These are phyloP conservation scores for Thalassiosira livingstoniorum DNA, from an alignment of 352 stramenopile genomes.

Conservation along the genomic window DNA sequence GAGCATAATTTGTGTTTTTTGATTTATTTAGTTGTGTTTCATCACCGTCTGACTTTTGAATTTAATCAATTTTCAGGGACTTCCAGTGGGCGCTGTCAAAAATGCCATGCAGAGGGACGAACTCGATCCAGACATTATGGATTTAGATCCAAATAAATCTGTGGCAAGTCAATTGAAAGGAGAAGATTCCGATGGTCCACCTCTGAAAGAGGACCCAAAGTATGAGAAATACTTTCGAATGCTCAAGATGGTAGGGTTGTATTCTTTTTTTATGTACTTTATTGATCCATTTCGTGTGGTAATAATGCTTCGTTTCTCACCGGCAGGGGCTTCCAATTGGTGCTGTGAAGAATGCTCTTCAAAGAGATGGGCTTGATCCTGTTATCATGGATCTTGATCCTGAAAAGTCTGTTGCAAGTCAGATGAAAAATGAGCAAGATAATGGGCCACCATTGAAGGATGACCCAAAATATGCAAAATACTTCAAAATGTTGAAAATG, in stretches of 20 bases:
- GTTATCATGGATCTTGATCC: slow-evolving; percentile 81
- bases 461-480: slow-evolving; percentile 73
- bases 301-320: neutral
- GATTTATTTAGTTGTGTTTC: neutral
- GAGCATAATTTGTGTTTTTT: too few relatives aligned
- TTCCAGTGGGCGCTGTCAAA: slow-evolving; percentile 90
- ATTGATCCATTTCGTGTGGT: too few relatives aligned
- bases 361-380: slow-evolving; percentile 84
- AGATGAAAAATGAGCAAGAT: slow-evolving; percentile 51
- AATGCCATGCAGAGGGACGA: slow-evolving; percentile 90
- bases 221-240: slow-evolving; percentile 81
- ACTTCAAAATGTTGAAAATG: slow-evolving; percentile 85
- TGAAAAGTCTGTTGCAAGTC: slow-evolving; percentile 58
- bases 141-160: slow-evolving; percentile 81
- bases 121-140: slow-evolving; percentile 77
- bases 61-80: slow-evolving; percentile 41
- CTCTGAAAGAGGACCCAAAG: slow-evolving; percentile 77
- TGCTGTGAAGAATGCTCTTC: slow-evolving; percentile 94
- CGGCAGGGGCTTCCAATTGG: slow-evolving; percentile 77
- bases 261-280: too few relatives aligned
- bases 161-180: slow-evolving; percentile 56
- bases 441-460: slow-evolving; percentile 64
- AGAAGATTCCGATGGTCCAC: slow-evolving; percentile 36
- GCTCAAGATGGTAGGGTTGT: slow-evolving; percentile 31
- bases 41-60: neutral